Percentiles rank a stretch among this genome's conserved stretches.
Evolutionary conservation across 495 filamentous ascomycete genomes (phyloP).

Genomic region (Penicillium egyptiacum): DNA sequence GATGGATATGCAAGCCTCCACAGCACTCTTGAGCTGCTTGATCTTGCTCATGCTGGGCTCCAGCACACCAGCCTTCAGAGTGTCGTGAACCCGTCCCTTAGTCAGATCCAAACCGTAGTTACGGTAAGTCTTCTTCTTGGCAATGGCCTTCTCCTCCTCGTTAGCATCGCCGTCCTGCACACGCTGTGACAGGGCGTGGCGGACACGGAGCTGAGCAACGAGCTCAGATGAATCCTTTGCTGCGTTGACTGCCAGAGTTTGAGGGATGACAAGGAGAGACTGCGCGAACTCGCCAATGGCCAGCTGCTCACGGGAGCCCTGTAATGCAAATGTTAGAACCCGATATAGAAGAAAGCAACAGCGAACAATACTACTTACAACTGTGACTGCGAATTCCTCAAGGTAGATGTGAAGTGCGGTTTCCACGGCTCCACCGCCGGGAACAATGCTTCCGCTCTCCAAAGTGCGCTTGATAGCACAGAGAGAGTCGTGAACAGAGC

Average conservation of each 20-base stretch:
- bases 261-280: conserved; percentile 90
- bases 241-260: conserved; percentile 95
- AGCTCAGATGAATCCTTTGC: conserved; percentile 95
- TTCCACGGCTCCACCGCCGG: conserved; percentile 94
- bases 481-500: conserved; percentile 93
- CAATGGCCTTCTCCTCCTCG: conserved; percentile 81
- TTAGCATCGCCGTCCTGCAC: conserved; percentile 78
- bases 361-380: conserved; percentile 52
- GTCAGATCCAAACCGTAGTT: conserved; percentile 94
- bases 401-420: conserved; percentile 99
- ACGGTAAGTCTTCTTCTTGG: conserved; percentile 94
- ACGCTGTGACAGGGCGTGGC: conserved; percentile 91
- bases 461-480: conserved; percentile 96
- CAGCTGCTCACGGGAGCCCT: conserved; percentile 94
- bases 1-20: conserved; percentile 98
- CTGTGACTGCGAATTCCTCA: conserved; percentile 98
- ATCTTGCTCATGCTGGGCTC: conserved; percentile 99
- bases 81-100: conserved; percentile 88
- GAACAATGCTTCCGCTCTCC: conserved; percentile 95
- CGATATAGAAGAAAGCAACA: background rate
- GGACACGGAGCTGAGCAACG: conserved; percentile 89
- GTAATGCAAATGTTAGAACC: conserved; percentile 21
- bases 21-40: conserved; percentile 95
- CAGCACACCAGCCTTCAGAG: conserved; percentile 90
- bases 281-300: conserved; percentile 97